Conservation (phyloP, 2,329 filamentous ascomycete species). For the Colletotrichum sublineola region DNA sequence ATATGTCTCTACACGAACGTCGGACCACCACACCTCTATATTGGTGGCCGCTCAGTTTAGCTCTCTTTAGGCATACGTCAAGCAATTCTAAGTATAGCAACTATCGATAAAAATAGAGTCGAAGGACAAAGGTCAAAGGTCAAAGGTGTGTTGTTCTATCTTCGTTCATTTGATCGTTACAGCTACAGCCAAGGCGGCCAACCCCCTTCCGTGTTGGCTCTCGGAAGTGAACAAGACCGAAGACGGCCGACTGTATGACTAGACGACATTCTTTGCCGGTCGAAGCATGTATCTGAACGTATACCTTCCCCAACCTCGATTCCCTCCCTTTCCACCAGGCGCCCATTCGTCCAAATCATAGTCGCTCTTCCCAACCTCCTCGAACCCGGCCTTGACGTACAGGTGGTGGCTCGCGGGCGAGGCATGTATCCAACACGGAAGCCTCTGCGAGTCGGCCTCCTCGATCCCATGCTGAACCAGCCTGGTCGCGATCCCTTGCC, state of each 20-base stretch:
- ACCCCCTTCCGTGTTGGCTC: no score
- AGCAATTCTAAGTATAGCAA: neutral
- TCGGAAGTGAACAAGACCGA: neutral
- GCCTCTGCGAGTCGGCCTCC: neutral
- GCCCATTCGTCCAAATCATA: constrained; percentile 27
- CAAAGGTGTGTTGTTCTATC: neutral
- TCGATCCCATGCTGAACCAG: constrained; percentile 11
- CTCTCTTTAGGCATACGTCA: neutral
- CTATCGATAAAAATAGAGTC: neutral
- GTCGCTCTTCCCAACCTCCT: constrained; percentile 24
- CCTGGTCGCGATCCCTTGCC: constrained; percentile 12
- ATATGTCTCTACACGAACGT: no score
- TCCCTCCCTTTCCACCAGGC: neutral
- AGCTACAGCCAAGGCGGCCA: neutral
- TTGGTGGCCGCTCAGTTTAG: no score
- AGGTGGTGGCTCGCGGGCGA: constrained; percentile 15
- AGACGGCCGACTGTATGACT: neutral
- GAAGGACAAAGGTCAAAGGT: neutral
- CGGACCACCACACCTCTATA: neutral
- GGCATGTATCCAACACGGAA: constrained; percentile 27
- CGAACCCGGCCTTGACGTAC: constrained; percentile 21
- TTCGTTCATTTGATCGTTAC: neutral
- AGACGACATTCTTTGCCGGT: neutral
- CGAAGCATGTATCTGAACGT: constrained; percentile 29
- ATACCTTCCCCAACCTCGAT: constrained; percentile 17